Evolutionary conservation across 805 yeast species (phyloP).

Genomic region (Cyberlindnera samutprakarnensis): DNA sequence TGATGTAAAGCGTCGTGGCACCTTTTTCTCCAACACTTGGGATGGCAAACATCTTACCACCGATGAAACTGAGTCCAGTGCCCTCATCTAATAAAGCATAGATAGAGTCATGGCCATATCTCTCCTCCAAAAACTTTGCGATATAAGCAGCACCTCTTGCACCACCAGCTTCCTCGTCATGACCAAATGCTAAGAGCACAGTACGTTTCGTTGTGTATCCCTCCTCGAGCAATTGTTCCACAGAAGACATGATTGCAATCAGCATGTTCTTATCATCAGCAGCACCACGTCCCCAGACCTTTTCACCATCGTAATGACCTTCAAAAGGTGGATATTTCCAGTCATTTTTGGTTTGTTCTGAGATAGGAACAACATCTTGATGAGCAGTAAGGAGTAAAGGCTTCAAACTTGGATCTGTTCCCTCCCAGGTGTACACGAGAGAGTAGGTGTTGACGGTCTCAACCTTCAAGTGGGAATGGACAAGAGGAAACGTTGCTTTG

Average conservation of each 20-base stretch:
- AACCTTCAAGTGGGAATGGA: constrained; percentile 39
- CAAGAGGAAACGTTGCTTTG: constrained; percentile 44
- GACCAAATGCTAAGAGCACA: constrained; percentile 57
- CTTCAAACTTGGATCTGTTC: constrained; percentile 40
- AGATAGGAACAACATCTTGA: constrained; percentile 77
- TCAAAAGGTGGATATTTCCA: constrained; percentile 66
- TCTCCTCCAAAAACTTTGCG: constrained; percentile 35
- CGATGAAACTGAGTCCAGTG: constrained; percentile 28
- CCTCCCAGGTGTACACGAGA: constrained; percentile 56
- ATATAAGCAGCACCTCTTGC: constrained; percentile 49
- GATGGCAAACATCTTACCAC: constrained; percentile 33
- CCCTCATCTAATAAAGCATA: constrained; percentile 63
- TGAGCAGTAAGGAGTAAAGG: constrained; percentile 72
- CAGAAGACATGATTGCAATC: constrained; percentile 53
- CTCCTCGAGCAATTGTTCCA: constrained; percentile 39
- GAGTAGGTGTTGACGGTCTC: constrained; percentile 56
- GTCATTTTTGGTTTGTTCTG: constrained; percentile 40
- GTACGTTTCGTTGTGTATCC: constrained; percentile 50
- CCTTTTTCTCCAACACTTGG: constrained; percentile 44
- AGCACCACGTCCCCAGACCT: constrained; percentile 69
- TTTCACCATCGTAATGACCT: constrained; percentile 56
- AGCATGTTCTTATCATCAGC: constrained; percentile 65
- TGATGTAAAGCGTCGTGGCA: constrained; percentile 28
- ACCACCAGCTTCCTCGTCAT: constrained; percentile 72
- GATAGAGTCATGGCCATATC: constrained; percentile 52